Conservation (phyloP, 2,329 filamentous ascomycete genomes). For the Colletotrichum sp. region DNA sequence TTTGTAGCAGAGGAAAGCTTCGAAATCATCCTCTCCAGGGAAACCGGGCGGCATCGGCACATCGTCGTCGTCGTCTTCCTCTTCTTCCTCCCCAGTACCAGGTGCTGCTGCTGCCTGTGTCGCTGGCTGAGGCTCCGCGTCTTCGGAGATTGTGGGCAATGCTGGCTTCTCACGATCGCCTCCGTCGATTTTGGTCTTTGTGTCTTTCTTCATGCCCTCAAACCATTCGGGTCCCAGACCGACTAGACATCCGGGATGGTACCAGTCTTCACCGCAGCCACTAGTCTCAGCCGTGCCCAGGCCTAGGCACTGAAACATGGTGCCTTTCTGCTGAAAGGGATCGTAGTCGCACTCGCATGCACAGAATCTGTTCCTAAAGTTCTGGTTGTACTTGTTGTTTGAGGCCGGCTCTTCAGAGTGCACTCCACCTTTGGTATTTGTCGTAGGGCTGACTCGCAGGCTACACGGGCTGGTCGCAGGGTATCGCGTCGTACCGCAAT, state of each 20-base stretch:
- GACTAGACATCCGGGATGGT: conserved; percentile 90
- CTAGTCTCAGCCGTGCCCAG: conserved; percentile 80
- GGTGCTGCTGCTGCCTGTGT: conserved; percentile 15
- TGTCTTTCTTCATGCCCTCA: conserved; percentile 53
- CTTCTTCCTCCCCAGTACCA: conserved; percentile 20
- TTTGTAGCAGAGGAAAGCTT: conserved; percentile 91
- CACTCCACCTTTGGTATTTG: conserved; percentile 77
- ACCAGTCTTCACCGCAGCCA: conserved; percentile 97
- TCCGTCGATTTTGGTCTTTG: conserved; percentile 27
- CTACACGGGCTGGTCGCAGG: conserved; percentile 74
- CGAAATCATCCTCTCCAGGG: conserved; percentile 87
- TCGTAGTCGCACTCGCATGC: conserved; percentile 89
- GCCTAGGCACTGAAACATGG: conserved; percentile 97
- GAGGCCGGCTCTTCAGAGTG: conserved; percentile 74
- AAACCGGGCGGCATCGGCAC: conserved; percentile 83
- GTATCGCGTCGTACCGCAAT: conserved; percentile 89
- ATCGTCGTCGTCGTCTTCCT: conserved; percentile 57
- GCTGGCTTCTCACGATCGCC: conserved; percentile 23
- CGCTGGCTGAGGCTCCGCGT: conserved; percentile 39
- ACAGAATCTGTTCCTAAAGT: conserved; percentile 93
- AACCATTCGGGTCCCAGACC: conserved; percentile 79
- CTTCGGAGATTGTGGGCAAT: conserved; percentile 57
- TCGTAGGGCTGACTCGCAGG: conserved; percentile 74
- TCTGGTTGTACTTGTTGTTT: conserved; percentile 92
- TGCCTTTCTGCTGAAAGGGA: conserved; percentile 86